phyloP scores from a whole-genome alignment of 805 yeast genomes.

The Suhomyces emberorum region DNA sequence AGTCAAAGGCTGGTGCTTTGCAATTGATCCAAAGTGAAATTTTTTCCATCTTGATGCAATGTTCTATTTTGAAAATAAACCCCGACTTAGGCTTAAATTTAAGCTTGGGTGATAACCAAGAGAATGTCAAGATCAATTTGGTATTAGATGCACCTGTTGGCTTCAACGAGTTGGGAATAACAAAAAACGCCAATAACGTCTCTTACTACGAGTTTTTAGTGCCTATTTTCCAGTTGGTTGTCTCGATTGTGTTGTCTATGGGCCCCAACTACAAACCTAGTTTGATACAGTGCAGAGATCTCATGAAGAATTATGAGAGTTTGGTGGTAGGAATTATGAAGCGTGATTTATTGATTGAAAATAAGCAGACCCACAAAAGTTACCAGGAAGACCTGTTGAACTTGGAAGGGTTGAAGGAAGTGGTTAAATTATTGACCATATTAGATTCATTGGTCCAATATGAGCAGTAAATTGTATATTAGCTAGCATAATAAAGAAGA shows the following conservation, averaged over 20 bases:
- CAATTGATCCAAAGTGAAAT: constrained; percentile 72
- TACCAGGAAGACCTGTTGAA: constrained; percentile 25
- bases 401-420: constrained; percentile 42
- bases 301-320: constrained; percentile 51
- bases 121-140: constrained; percentile 42
- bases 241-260: constrained; percentile 66
- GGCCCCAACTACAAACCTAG: constrained; percentile 72
- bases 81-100: constrained; percentile 74
- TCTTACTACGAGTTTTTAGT: constrained; percentile 66
- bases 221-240: constrained; percentile 70
- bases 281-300: constrained; percentile 46
- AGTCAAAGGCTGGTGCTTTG: constrained; percentile 72
- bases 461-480: too few relatives aligned
- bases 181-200: constrained; percentile 22
- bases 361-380: constrained; percentile 10
- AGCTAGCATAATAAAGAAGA: too few relatives aligned
- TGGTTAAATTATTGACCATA: constrained; percentile 55
- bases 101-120: constrained; percentile 30
- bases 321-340: constrained; percentile 62
- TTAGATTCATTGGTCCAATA: constrained; percentile 42
- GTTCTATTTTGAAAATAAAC: constrained; percentile 60
- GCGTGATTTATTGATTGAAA: constrained; percentile 45
- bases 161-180: constrained; percentile 13
- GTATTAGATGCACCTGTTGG: constrained; percentile 52
- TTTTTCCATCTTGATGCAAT: constrained; percentile 56